Conservation (phyloP, 1,139 yeast genomes). For the Debaryomyces sp. region DNA sequence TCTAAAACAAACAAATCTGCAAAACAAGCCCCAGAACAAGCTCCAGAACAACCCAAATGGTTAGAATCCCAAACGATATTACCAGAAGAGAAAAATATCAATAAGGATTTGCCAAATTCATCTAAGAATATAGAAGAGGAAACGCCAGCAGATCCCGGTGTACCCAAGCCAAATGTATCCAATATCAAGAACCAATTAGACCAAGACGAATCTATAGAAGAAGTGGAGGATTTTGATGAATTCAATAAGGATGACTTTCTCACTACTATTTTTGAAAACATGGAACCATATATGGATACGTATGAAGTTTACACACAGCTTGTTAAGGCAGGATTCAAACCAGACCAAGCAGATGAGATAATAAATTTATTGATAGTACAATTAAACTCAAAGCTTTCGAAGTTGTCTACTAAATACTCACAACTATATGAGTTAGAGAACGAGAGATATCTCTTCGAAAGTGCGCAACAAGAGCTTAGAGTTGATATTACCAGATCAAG, state of each 20-base stretch:
- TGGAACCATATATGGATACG: slow-evolving; percentile 57
- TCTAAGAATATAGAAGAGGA: background rate
- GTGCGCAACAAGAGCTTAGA: slow-evolving; percentile 86
- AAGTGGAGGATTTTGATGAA: slow-evolving; percentile 10
- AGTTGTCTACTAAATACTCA: slow-evolving; percentile 60
- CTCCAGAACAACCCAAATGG: background rate
- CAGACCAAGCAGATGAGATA: slow-evolving; percentile 55
- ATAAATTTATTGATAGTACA: slow-evolving; percentile 52
- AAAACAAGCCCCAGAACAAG: background rate
- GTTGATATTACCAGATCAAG: slow-evolving; percentile 79
- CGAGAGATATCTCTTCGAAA: slow-evolving; percentile 85
- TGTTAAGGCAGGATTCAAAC: slow-evolving; percentile 50
- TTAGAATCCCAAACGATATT: background rate
- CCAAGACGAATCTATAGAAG: background rate
- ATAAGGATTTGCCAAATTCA: background rate
- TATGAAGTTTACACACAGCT: slow-evolving; percentile 47
- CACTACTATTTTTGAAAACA: slow-evolving; percentile 40
- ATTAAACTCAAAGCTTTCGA: slow-evolving; percentile 56
- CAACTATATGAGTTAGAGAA: slow-evolving; percentile 78
- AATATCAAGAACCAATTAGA: background rate
- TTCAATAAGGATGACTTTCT: slow-evolving; percentile 21
- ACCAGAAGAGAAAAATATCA: background rate
- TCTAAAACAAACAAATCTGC: background rate
- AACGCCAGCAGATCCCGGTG: background rate
- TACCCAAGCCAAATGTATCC: background rate